Evolutionary conservation across 2,329 filamentous ascomycete genomes (phyloP).

Genomic region (Bipolaris bicolor): DNA sequence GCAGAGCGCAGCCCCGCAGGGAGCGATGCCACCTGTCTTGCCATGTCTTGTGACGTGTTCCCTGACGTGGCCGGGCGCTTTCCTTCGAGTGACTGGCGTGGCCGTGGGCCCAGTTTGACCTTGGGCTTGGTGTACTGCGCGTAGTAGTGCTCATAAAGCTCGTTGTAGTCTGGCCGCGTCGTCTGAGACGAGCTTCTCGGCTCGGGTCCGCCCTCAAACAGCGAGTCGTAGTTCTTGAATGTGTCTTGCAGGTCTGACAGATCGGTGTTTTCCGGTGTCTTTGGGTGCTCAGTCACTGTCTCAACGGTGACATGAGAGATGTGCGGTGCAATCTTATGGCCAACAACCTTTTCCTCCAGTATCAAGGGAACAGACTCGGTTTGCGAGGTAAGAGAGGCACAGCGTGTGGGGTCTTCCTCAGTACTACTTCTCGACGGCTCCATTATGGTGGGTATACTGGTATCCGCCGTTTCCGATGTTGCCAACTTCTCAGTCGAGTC

Average conservation of each 20-base stretch:
- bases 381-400: conserved; percentile 20
- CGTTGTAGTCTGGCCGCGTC: conserved; percentile 46
- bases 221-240: conserved; percentile 42
- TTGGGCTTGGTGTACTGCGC: conserved; percentile 72
- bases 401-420: conserved; percentile 17
- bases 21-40: conserved; percentile 76
- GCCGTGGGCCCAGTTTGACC: conserved; percentile 86
- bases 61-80: conserved; percentile 66
- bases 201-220: conserved; percentile 49
- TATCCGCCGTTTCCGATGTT: conserved; percentile 31
- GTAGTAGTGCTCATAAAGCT: conserved; percentile 56
- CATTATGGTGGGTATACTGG: conserved; percentile 33
- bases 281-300: conserved; percentile 27
- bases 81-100: conserved; percentile 76
- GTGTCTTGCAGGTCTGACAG: conserved; percentile 33
- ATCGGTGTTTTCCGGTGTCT: conserved; percentile 27
- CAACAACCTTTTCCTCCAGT: conserved; percentile 20
- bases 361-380: conserved; percentile 25
- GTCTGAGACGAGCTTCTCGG: conserved; percentile 53
- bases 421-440: conserved; percentile 19
- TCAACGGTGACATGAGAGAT: conserved; percentile 34
- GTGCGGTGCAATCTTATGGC: conserved; percentile 21
- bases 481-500: conserved; percentile 25
- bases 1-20: conserved; percentile 75
- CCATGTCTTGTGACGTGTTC: conserved; percentile 51